Evolutionary conservation across 148 eudicot species (phyloP), one percentile per base, ranked within the genome.

Genomic region (Arbutus unedo): DNA sequence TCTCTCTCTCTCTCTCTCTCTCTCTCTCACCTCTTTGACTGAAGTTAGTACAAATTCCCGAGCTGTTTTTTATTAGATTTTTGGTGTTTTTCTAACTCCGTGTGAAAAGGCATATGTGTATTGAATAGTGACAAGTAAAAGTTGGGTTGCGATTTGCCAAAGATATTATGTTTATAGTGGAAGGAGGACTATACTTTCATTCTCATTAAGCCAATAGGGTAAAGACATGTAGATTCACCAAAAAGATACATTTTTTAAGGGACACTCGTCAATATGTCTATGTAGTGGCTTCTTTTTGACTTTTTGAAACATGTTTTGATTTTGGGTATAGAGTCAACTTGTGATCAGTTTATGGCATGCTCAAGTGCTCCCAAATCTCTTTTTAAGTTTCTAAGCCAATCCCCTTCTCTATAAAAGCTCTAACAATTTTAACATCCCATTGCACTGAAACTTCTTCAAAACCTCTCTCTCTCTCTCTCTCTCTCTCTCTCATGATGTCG

Each of bases 401-500:
- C 57, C 44, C 47, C 23, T 45, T 31, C 78, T 59, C 78, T 81
- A 81, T 81, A 81, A 74, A 81, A 44, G 45, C 71, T 47, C 44
- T 8, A 38, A 53, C 19, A 62, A 11, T 21, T 21, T 51, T 50
- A 3, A 8, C 8, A 19, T 19, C 16, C 59, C 13, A 19, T 71
- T 54, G 13, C 55, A 73, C 79, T 19, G 3, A 44, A 68, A 21
- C 38, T 43, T 54, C 81, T 14, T 14, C 66, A 67, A 84, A 81
- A 18, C 60, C 43, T 51, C 80, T 70, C 81, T 19, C n/a, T 31
- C 54, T 9, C 68, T 41, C 16, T 54, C 25, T 72, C 18, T 68
- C 21, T 25, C 38, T 70, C 14, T 68, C 2, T 38, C 5, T 62
- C 18, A 38, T 8, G 38, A 92, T 93, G 95, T 89, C 95, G 77